These are phyloP conservation scores for Globisporangium cystogenes DNA, from an alignment of 352 stramenopile species.

Conservation along the genomic window DNA sequence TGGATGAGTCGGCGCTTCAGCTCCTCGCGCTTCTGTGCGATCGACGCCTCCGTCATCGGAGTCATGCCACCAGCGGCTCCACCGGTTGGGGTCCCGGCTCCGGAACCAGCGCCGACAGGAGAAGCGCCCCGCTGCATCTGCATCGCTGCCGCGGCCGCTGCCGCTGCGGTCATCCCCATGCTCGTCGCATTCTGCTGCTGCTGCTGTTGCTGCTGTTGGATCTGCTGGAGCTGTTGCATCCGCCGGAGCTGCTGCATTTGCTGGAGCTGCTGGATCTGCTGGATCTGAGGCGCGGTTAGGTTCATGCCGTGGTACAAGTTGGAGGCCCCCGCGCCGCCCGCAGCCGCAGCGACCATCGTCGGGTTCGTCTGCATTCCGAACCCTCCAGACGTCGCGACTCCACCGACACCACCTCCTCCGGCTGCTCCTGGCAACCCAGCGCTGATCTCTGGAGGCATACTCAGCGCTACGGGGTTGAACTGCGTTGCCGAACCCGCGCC, in stretches of 20 bases:
- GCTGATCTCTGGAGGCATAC: constrained; percentile 71
- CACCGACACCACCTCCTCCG: no score
- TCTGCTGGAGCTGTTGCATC: constrained; percentile 28
- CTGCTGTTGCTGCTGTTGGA: constrained; percentile 21
- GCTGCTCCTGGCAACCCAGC: constrained; percentile 19
- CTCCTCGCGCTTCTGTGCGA: constrained; percentile 82
- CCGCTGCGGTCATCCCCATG: constrained; percentile 10
- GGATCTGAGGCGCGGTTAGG: constrained; percentile 63
- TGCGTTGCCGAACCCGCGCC: constrained; percentile 15
- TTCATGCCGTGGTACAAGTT: constrained; percentile 80
- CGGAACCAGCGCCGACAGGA: constrained; percentile 11
- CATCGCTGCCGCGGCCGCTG: constrained; percentile 4
- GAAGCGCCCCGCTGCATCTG: constrained; percentile 11
- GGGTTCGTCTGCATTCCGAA: constrained; percentile 34
- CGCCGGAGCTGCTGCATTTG: constrained; percentile 74
- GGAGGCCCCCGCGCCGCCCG: constrained; percentile 21
- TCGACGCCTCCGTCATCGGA: constrained; percentile 74
- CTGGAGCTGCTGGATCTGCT: constrained; percentile 84
- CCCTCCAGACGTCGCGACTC: constrained; percentile 17
- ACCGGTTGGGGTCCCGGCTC: constrained; percentile 20
- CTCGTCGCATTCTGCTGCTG: constrained; percentile 17
- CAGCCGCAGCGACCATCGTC: constrained; percentile 27
- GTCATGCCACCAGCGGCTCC: constrained; percentile 41
- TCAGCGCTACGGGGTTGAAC: constrained; percentile 57
- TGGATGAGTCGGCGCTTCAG: constrained; percentile 82